phyloP scores from a whole-genome alignment of 768 basidiomycete genomes.

The Sporobolomyces roseus region DNA sequence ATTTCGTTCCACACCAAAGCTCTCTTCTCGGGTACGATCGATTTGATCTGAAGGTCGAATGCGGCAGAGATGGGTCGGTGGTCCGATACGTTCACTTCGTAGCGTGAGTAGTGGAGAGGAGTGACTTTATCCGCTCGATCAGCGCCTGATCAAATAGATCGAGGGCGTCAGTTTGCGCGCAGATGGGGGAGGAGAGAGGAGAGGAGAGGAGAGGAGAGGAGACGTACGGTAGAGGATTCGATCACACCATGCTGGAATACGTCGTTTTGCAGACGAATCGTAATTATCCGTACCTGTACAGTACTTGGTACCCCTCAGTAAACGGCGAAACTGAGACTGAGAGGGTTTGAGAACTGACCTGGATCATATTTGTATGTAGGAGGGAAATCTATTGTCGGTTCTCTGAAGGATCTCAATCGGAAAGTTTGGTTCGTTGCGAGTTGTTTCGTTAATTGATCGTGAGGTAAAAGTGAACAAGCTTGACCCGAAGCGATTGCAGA shows the following conservation, averaged over 20 bases:
- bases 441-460: constrained; percentile 88
- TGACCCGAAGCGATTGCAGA: constrained; percentile 67
- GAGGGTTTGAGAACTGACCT: too few relatives aligned
- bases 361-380: constrained; percentile 97
- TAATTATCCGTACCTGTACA: constrained; percentile 69
- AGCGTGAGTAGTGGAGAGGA: constrained; percentile 69
- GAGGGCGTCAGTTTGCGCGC: constrained; percentile 49
- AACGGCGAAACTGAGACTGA: too few relatives aligned
- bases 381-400: constrained; percentile 71
- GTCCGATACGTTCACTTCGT: constrained; percentile 82
- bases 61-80: constrained; percentile 60
- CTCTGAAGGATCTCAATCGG: constrained; percentile 74
- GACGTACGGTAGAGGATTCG: constrained; percentile 72
- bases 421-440: constrained; percentile 73
- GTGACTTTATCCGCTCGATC: constrained; percentile 54
- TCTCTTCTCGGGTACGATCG: constrained; percentile 60
- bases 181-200: not conserved
- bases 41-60: constrained; percentile 71
- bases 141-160: constrained; percentile 25
- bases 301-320: too few relatives aligned
- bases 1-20: constrained; percentile 59
- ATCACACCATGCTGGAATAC: constrained; percentile 95
- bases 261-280: constrained; percentile 81
- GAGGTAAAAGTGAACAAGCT: constrained; percentile 59
- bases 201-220: not conserved